Conservation (phyloP, 768 basidiomycete species). For the Lentinula detonsa region DNA sequence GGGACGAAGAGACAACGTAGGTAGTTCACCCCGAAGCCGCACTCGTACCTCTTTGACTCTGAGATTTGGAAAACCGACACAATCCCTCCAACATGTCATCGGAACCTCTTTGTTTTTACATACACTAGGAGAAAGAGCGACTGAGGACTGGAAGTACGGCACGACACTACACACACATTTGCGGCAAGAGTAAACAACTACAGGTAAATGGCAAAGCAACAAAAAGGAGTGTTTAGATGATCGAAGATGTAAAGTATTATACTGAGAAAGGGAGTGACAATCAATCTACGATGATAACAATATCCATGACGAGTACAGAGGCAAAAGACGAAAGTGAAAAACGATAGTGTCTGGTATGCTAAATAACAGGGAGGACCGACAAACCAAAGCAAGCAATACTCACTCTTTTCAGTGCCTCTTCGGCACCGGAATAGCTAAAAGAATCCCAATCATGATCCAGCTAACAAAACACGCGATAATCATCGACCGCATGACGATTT, state of each 20-base stretch:
- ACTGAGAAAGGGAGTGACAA: background rate
- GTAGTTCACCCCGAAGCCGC: too few species aligned
- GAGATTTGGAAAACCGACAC: too few species aligned
- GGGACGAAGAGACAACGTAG: background rate
- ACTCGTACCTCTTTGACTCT: background rate
- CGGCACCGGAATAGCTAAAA: slow-evolving; percentile 35
- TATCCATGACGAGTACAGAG: background rate
- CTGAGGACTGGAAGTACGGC: background rate
- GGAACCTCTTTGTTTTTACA: background rate
- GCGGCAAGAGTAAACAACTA: background rate
- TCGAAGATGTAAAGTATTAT: background rate
- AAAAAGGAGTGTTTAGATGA: background rate
- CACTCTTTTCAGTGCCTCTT: slow-evolving; percentile 3
- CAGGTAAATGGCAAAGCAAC: background rate
- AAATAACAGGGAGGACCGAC: background rate
- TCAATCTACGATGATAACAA: background rate
- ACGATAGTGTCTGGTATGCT: too few species aligned
- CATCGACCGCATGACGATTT: slow-evolving; percentile 65
- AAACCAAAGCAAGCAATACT: background rate
- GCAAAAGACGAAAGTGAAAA: background rate
- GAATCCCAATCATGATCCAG: slow-evolving; percentile 31
- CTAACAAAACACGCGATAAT: slow-evolving; percentile 38
- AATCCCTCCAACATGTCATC: too few species aligned
- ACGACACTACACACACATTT: background rate
- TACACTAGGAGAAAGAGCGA: background rate